Evolutionary conservation across 768 basidiomycete species (phyloP).

Genomic region (Kockovaella imperatae): DNA sequence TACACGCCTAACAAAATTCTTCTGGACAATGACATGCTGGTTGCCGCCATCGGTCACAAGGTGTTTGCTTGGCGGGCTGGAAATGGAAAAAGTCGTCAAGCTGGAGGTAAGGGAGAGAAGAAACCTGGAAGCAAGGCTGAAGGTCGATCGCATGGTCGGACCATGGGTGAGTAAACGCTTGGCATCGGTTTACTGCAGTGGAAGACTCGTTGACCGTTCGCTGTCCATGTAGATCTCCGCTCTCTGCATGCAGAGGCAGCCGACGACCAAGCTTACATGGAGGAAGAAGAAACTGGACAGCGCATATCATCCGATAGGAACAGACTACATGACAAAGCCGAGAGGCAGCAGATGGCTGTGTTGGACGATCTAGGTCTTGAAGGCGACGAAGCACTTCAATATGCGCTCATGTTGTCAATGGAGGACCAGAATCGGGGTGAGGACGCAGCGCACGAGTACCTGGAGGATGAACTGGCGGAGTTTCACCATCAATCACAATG

Average conservation of each 20-base stretch:
- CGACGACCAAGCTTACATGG: background rate
- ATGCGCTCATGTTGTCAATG: constrained; percentile 40
- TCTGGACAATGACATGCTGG: constrained; percentile 39
- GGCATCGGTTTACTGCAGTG: background rate
- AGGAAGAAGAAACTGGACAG: background rate
- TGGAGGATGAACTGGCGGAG: background rate
- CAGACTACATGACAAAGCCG: background rate
- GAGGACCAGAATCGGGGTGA: constrained; percentile 13
- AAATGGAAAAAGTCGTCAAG: constrained; percentile 22
- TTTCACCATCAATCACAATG: background rate
- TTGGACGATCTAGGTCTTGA: constrained; percentile 37
- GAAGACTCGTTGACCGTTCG: background rate
- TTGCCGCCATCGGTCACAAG: constrained; percentile 31
- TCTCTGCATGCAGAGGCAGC: background rate
- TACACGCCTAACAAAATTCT: constrained; percentile 37
- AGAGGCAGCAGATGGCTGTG: constrained; percentile 18
- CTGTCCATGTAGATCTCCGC: constrained; percentile 1
- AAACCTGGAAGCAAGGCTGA: constrained; percentile 15
- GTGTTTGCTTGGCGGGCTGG: constrained; percentile 41
- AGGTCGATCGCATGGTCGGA: constrained; percentile 11
- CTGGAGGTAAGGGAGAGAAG: constrained; percentile 16
- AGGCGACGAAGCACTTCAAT: constrained; percentile 38
- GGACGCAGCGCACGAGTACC: background rate
- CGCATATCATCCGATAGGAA: background rate
- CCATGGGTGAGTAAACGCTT: constrained; percentile 10